Base-by-base conservation (phyloP, 306 rosid species). In the Neltuma alba region DNA sequence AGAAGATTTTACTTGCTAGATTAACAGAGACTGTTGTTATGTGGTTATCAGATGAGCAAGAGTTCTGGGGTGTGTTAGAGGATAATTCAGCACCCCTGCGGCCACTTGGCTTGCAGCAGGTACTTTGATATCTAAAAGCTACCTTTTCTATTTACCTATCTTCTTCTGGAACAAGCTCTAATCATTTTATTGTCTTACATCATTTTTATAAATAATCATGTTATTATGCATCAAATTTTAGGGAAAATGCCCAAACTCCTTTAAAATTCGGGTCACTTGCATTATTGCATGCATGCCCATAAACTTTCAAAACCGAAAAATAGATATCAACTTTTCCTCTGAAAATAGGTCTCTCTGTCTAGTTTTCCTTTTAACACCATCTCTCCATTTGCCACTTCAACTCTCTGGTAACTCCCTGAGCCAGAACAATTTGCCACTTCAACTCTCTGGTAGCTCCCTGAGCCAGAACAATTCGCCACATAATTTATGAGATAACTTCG, bases 21-120 rank as follows among this genome's bases (percentile, higher is more conserved):
- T 82, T 95, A 65, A 95, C 99, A 13, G 99, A 95, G 92, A 95
- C 99, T 27, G 93, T 95, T 80, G 88, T 95, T 67, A 95, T 95
- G 87, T 95, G 99, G 99, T 78, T 95, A 85, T 91, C 97, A 18
- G 97, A 90, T 79, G 99, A 93, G 65, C 99, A 95, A 83, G 99
- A 95, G 81, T 93, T 95, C 86, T 95, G 98, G 99, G 88, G 87
- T 16, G 91, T 90, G 70, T 87, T 95, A 65, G 98, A 93, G 85
- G 91, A 89, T 84, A 89, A 50, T 44, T 90, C 97, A 66, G 74
- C 88, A 79, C 89, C 92, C 76, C 88, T 95, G 55, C 90, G 83
- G 79, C 86, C 99, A 27, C 70, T 85, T 64, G 99, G 99, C 55
- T 85, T 95, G 86, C 94, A 90, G 88, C 98, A 93, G 98, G 98